phyloP scores from a whole-genome alignment of 2,329 filamentous ascomycete genomes.

The Cercospora berteroae region DNA sequence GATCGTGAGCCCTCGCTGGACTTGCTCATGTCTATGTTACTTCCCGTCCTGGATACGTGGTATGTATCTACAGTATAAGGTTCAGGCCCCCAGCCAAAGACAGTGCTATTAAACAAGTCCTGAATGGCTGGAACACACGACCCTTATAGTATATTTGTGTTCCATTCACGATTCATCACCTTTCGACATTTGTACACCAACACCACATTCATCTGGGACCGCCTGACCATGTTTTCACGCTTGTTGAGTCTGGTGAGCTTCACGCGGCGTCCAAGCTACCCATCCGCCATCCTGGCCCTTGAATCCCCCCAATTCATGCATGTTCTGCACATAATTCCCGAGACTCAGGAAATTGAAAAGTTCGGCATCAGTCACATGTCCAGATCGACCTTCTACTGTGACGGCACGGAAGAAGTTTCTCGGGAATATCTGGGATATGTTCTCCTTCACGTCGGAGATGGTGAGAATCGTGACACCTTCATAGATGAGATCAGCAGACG shows the following conservation, averaged over 20 bases:
- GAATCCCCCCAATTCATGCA: background rate
- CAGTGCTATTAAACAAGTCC: background rate
- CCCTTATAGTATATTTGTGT: background rate
- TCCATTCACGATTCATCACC: background rate
- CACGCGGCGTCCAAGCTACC: background rate
- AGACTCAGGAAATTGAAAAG: background rate
- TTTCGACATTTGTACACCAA: background rate
- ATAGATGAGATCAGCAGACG: background rate
- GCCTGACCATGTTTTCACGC: background rate
- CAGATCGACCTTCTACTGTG: background rate
- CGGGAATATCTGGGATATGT: background rate
- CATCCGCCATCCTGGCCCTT: background rate
- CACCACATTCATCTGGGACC: background rate
- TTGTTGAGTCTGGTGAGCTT: background rate
- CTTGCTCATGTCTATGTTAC: background rate
- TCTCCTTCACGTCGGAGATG: background rate
- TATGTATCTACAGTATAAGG: background rate
- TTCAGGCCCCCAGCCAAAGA: background rate
- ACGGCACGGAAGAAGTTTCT: background rate
- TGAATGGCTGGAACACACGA: background rate
- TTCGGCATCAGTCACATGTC: background rate
- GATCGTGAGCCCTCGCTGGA: background rate
- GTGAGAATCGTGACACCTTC: background rate
- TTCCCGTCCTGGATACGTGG: background rate
- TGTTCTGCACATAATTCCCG: background rate